phyloP scores from a whole-genome alignment of 345 rosid species.

The Fremontodendron californicum region DNA sequence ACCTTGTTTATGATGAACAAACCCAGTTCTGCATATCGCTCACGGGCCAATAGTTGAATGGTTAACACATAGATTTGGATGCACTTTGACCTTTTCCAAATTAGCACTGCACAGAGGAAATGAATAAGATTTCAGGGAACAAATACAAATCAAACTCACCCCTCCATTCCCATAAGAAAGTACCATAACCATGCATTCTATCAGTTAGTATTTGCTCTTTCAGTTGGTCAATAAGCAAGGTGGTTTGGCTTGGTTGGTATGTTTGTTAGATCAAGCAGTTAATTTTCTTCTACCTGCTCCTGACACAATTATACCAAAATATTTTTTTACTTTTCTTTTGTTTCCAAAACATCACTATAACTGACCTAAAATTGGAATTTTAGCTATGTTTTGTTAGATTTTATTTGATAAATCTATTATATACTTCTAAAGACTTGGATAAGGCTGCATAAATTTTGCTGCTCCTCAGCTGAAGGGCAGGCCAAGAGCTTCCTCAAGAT shows the following conservation, averaged over 20 bases:
- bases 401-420: not conserved
- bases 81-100: conserved; percentile 73
- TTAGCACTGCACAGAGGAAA: conserved; percentile 54
- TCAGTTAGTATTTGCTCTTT: not conserved
- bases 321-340: not conserved
- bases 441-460: not conserved
- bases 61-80: conserved; percentile 69
- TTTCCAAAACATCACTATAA: not conserved
- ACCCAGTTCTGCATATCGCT: conserved; percentile 72
- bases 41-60: conserved; percentile 64
- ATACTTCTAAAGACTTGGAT: not conserved
- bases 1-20: conserved; percentile 82
- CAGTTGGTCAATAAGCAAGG: not conserved
- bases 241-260: not conserved
- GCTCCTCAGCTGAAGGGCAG: not conserved
- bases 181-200: not conserved
- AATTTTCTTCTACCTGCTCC: not conserved
- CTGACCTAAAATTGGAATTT: not conserved
- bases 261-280: not conserved
- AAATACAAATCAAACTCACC: not conserved
- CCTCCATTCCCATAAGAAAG: not conserved
- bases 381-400: not conserved
- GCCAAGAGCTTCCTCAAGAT: not conserved
- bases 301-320: not conserved
- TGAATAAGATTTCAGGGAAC: conserved; percentile 6